These are phyloP conservation scores for Pseudogymnoascus sp. DNA, from an alignment of 2,329 filamentous ascomycete species.

Conservation along the genomic window DNA sequence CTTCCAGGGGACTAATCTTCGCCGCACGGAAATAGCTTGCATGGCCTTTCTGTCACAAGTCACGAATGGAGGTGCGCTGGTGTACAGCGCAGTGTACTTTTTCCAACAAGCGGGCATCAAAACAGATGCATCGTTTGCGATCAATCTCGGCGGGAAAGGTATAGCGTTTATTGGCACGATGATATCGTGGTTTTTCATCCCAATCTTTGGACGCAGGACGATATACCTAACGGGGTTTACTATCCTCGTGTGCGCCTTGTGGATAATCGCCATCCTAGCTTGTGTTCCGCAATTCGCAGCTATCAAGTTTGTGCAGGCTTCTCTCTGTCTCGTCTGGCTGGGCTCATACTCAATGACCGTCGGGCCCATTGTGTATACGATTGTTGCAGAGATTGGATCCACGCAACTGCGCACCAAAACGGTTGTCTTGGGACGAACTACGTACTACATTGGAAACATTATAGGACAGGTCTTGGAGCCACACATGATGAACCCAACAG, in stretches of 20 bases:
- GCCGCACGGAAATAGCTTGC: conserved; percentile 43
- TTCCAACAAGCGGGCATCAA: conserved; percentile 47
- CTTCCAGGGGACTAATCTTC: conserved; percentile 37
- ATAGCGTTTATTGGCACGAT: conserved; percentile 44
- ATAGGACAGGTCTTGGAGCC: conserved; percentile 26
- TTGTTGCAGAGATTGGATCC: conserved; percentile 32
- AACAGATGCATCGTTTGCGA: conserved; percentile 40
- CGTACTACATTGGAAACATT: conserved; percentile 28
- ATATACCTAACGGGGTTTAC: conserved; percentile 39
- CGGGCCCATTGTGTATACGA: conserved; percentile 33
- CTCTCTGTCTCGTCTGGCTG: conserved; percentile 19
- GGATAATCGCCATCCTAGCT: conserved; percentile 39
- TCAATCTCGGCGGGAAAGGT: conserved; percentile 39
- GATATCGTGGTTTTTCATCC: conserved; percentile 39
- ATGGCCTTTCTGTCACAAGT: conserved; percentile 56
- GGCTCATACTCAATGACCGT: conserved; percentile 31
- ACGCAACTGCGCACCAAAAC: conserved; percentile 33
- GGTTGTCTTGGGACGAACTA: conserved; percentile 32
- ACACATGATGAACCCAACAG: conserved; percentile 27
- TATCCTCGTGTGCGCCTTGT: conserved; percentile 35
- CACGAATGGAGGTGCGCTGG: conserved; percentile 51
- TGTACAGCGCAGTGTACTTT: conserved; percentile 53
- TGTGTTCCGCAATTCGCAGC: conserved; percentile 36
- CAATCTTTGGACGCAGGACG: conserved; percentile 39
- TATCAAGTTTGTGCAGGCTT: conserved; percentile 25